phyloP scores from a whole-genome alignment of 176 grass and related monocot genomes.

The Chrysopogon serrulatus region DNA sequence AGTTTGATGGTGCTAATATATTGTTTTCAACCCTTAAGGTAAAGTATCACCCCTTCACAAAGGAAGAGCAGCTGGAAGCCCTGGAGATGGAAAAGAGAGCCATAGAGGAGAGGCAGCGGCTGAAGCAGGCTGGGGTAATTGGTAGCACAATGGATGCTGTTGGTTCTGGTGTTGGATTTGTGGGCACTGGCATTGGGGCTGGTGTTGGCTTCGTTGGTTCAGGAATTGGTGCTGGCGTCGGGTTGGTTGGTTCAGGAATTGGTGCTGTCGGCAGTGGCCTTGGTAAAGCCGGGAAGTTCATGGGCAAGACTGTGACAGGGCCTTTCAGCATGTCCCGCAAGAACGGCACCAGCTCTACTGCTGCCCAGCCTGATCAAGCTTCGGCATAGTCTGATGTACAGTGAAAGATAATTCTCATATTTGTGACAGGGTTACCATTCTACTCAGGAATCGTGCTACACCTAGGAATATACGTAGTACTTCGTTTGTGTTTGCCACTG shows the following conservation, averaged over 20 bases:
- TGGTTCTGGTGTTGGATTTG: constrained; percentile 77
- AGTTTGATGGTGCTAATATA: not conserved
- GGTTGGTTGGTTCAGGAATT: constrained; percentile 65
- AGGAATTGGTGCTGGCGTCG: constrained; percentile 55
- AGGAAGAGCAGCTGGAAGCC: constrained; percentile 71
- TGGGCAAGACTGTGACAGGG: constrained; percentile 66
- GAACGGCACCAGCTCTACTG: constrained; percentile 51
- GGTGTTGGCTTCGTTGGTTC: constrained; percentile 58
- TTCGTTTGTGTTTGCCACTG: not conserved
- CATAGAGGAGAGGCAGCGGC: constrained; percentile 75
- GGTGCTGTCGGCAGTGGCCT: constrained; percentile 75
- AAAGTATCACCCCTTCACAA: constrained; percentile 68
- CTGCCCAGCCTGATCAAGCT: constrained; percentile 37
- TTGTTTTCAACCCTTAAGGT: constrained; percentile 41
- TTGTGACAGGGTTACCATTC: not conserved
- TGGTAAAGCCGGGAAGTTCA: constrained; percentile 84
- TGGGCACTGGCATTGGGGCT: constrained; percentile 62
- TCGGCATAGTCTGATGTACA: constrained; percentile 23
- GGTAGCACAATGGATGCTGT: constrained; percentile 96
- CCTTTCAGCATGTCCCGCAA: constrained; percentile 73
- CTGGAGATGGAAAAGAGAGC: constrained; percentile 64
- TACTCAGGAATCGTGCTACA: not conserved
- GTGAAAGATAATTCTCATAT: not conserved
- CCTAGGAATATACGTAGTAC: not conserved
- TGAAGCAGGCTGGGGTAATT: constrained; percentile 84